These are phyloP conservation scores for Anthracocystis walkeri DNA, from an alignment of 1,284 basidiomycete species.

Conservation along the genomic window DNA sequence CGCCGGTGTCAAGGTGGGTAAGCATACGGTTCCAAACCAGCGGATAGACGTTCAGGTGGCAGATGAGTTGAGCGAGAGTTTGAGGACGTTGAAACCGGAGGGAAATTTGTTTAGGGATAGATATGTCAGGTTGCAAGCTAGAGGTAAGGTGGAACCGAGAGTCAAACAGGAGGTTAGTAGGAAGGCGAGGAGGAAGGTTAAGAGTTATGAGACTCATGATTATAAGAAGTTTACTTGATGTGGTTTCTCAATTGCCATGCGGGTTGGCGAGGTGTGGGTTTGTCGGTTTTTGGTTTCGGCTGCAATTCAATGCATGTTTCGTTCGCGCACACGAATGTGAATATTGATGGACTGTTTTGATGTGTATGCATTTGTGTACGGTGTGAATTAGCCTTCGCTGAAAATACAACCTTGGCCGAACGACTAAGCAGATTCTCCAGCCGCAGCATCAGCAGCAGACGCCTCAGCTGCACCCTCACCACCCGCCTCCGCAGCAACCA, in stretches of 20 bases:
- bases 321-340: too few relatives aligned
- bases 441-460: neutral
- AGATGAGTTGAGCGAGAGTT: constrained; percentile 87
- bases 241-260: neutral
- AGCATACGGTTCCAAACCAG: constrained; percentile 41
- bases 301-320: too few relatives aligned
- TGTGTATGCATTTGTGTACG: neutral
- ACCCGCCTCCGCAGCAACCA: neutral
- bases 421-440: neutral
- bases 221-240: constrained; percentile 50
- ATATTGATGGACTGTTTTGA: too few relatives aligned
- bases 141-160: constrained; percentile 81
- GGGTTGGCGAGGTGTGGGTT: too few relatives aligned
- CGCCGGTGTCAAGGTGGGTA: constrained; percentile 51
- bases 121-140: constrained; percentile 83
- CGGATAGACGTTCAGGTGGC: constrained; percentile 88
- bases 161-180: constrained; percentile 26
- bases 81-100: constrained; percentile 88
- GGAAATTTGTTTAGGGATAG: constrained; percentile 92
- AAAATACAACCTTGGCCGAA: neutral
- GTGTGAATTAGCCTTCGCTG: too few relatives aligned
- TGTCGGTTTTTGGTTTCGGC: constrained; percentile 6
- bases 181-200: constrained; percentile 28
- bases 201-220: constrained; percentile 50
- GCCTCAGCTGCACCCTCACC: neutral